These are phyloP conservation scores for Capsicum chinense DNA, from an alignment of 257 asterid genomes.

Conservation along the genomic window DNA sequence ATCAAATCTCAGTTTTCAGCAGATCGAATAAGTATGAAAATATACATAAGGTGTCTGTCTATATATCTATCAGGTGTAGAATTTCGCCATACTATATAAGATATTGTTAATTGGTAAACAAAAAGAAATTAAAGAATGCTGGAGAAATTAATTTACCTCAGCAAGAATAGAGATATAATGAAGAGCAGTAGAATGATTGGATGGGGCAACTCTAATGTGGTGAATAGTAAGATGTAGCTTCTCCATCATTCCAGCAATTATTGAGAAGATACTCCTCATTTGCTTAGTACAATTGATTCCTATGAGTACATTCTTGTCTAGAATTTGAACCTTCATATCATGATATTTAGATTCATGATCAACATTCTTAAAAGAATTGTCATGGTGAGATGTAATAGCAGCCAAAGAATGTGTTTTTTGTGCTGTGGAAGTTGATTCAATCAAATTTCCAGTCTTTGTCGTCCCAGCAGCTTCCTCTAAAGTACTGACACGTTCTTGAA, in stretches of 20 bases:
- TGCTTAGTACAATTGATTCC: conserved; percentile 1
- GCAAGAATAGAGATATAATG: conserved; percentile 23
- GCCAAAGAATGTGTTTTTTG: background rate
- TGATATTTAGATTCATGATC: background rate
- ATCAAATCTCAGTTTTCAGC: too few relatives aligned
- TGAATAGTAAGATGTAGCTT: conserved; percentile 19
- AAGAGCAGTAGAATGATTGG: background rate
- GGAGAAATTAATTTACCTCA: background rate
- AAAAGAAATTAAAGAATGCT: background rate
- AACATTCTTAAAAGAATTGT: background rate
- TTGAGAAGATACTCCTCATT: background rate
- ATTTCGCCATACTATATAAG: too few relatives aligned
- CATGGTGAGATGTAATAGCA: background rate
- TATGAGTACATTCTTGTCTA: conserved; percentile 20
- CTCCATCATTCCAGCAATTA: conserved; percentile 22
- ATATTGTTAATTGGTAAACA: too few relatives aligned
- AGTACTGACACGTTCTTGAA: conserved; percentile 19
- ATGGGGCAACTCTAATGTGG: conserved; percentile 14
- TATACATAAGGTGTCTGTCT: too few relatives aligned
- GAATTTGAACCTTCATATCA: conserved; percentile 21
- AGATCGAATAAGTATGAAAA: too few relatives aligned
- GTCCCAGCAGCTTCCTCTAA: conserved; percentile 19
- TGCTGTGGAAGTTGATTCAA: background rate
- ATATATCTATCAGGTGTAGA: too few relatives aligned
- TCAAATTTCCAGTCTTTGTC: background rate